Evolutionary conservation across 1,139 yeast genomes (phyloP).

Genomic region (Blastobotrys aristatus): DNA sequence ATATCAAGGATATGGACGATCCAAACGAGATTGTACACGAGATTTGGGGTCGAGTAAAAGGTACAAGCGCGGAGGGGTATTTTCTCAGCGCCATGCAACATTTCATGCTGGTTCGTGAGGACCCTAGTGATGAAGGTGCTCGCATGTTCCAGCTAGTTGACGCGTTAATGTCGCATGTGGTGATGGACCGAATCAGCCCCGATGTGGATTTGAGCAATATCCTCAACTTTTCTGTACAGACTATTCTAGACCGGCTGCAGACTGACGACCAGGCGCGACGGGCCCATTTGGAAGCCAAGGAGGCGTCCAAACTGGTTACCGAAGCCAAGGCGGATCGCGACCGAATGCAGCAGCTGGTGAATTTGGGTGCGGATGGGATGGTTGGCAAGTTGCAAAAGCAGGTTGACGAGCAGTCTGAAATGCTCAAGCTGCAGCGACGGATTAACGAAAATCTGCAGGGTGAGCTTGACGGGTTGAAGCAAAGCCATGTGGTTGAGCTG

Average conservation of each 20-base stretch:
- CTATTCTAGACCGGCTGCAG: conserved; percentile 68
- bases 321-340: conserved; percentile 85
- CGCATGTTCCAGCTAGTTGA: conserved; percentile 76
- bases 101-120: conserved; percentile 50
- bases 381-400: conserved; percentile 68
- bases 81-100: conserved; percentile 80
- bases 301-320: conserved; percentile 61
- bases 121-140: conserved; percentile 54
- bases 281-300: conserved; percentile 70
- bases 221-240: conserved; percentile 77
- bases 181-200: conserved; percentile 49
- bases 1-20: conserved; percentile 42
- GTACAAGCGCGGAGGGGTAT: conserved; percentile 64
- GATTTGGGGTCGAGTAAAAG: conserved; percentile 66
- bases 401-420: conserved; percentile 65
- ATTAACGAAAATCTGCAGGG: conserved; percentile 57
- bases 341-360: conserved; percentile 63
- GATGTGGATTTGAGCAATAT: conserved; percentile 65
- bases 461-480: conserved; percentile 66
- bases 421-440: conserved; percentile 61
- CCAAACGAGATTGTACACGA: conserved; percentile 68
- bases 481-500: conserved; percentile 65
- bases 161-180: conserved; percentile 75
- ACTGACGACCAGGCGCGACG: conserved; percentile 87
- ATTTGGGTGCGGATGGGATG: conserved; percentile 80